Evolutionary conservation across 441 rosid genomes (phyloP).

Genomic region (Arabidopsis hybrid): DNA sequence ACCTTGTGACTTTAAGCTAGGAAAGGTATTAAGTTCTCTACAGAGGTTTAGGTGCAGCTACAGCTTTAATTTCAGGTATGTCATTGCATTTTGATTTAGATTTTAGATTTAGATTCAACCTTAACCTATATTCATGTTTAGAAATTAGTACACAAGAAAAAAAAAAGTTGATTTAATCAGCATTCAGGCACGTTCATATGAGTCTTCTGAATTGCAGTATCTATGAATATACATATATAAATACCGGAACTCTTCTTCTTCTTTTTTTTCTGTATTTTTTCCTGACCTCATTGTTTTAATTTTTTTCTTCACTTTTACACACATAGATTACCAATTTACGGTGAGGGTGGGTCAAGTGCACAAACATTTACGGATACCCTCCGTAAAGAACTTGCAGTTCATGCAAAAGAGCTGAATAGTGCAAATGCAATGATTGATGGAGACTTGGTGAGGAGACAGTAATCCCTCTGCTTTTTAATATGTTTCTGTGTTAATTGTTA

Average conservation of each 20-base stretch:
- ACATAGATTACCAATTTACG: slow-evolving; percentile 65
- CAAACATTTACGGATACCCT: slow-evolving; percentile 62
- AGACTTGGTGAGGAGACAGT: slow-evolving; percentile 60
- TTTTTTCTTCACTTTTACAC: background rate
- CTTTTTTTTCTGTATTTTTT: slow-evolving; percentile 12
- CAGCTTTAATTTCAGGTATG: slow-evolving; percentile 78
- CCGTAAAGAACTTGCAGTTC: slow-evolving; percentile 63
- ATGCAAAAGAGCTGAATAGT: slow-evolving; percentile 66
- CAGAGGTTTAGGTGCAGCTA: slow-evolving; percentile 78
- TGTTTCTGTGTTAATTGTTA: slow-evolving; percentile 15
- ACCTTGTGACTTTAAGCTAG: slow-evolving; percentile 93
- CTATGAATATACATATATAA: background rate
- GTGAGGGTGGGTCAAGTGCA: slow-evolving; percentile 47
- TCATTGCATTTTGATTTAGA: background rate
- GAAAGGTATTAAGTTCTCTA: slow-evolving; percentile 73
- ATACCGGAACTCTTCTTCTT: background rate
- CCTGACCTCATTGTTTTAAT: background rate
- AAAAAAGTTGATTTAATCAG: background rate
- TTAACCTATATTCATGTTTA: too few relatives aligned
- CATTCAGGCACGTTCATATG: background rate
- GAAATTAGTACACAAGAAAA: too few relatives aligned
- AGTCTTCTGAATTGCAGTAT: slow-evolving; percentile 13
- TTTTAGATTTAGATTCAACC: background rate
- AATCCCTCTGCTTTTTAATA: background rate
- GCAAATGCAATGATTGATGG: slow-evolving; percentile 87